A percentile compares a stretch with the other conserved stretches of the same genome.
phyloP scores from a whole-genome alignment of 306 rosid genomes.

The Malus orientalis region DNA sequence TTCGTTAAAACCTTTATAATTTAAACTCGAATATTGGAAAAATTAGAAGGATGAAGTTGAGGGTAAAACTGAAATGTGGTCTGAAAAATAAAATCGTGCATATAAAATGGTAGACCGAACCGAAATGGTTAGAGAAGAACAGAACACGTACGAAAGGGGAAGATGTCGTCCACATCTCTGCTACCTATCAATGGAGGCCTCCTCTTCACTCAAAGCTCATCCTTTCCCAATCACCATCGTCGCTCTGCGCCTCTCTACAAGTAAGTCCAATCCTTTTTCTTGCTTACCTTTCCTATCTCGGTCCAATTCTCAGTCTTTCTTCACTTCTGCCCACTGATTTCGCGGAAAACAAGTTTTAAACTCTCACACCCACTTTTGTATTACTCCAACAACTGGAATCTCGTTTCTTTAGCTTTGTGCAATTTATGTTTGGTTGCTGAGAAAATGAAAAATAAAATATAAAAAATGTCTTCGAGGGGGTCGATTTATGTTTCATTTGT shows the following conservation, averaged over 20 bases:
- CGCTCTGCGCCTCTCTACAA: conserved; percentile 14
- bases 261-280: conserved; percentile 12
- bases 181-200: conserved; percentile 29
- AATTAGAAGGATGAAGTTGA: too few species aligned
- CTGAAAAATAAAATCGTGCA: background rate
- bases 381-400: background rate
- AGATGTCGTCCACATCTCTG: conserved; percentile 47
- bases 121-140: background rate
- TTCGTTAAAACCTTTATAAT: too few species aligned
- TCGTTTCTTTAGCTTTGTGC: background rate
- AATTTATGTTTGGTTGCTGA: background rate
- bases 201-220: conserved; percentile 4
- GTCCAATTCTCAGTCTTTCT: background rate
- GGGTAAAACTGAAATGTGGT: background rate
- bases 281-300: background rate
- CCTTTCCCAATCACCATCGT: conserved; percentile 12
- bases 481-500: background rate
- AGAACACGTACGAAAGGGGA: background rate
- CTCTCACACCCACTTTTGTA: background rate
- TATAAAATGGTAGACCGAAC: background rate
- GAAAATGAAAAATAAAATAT: background rate
- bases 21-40: too few species aligned
- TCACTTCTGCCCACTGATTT: background rate
- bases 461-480: background rate
- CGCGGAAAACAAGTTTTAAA: background rate